A percentile compares a stretch with the other conserved stretches of the same genome.
These are phyloP conservation scores for Zymoseptoria brevis DNA, from an alignment of 2,329 filamentous ascomycete genomes.

Conservation along the genomic window DNA sequence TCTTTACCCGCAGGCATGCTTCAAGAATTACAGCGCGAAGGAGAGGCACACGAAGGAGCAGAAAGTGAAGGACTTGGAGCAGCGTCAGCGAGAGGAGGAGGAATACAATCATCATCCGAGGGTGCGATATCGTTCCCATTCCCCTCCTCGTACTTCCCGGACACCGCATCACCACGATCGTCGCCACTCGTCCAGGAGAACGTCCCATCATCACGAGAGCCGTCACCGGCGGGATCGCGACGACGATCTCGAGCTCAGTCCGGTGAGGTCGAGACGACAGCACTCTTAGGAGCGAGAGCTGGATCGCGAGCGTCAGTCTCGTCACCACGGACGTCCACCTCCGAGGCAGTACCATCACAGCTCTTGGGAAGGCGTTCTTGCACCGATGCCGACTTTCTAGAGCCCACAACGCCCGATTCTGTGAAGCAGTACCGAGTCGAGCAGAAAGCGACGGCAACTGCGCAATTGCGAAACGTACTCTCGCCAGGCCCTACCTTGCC, in stretches of 20 bases:
- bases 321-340: conserved; percentile 25
- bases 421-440: conserved; percentile 10
- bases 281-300: conserved; percentile 20
- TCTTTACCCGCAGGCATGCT: conserved; percentile 29
- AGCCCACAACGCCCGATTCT: conserved; percentile 4
- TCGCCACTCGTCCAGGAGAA: conserved; percentile 18
- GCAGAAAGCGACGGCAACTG: conserved; percentile 9
- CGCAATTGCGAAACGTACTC: conserved; percentile 9
- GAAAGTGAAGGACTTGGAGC: conserved; percentile 20
- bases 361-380: conserved; percentile 27
- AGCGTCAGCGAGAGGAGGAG: conserved; percentile 19
- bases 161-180: conserved; percentile 13
- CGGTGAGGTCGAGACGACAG: conserved; percentile 10
- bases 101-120: conserved; percentile 19
- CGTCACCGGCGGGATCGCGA: conserved; percentile 16
- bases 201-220: conserved; percentile 14
- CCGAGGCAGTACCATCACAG: conserved; percentile 27
- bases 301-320: conserved; percentile 23
- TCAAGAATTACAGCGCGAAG: conserved; percentile 30
- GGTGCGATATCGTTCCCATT: conserved; percentile 21
- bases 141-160: conserved; percentile 19
- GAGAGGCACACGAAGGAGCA: conserved; percentile 21
- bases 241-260: conserved; percentile 15
- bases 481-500: conserved; percentile 1
- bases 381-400: conserved; percentile 26